Evolutionary conservation across 306 rosid genomes (phyloP).

Genomic region (Pterocarpus santalinus): DNA sequence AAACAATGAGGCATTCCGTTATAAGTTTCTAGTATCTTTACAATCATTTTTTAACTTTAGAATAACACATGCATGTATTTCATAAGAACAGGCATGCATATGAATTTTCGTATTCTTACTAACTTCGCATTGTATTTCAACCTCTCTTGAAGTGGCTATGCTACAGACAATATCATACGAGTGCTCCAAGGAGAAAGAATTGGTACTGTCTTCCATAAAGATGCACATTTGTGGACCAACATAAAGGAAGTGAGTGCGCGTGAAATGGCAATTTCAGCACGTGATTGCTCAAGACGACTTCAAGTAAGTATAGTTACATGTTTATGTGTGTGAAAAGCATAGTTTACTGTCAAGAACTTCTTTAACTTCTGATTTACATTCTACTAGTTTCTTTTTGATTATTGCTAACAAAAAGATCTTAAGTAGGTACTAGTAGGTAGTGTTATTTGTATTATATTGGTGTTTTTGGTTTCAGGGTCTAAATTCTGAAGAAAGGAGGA

Average conservation of each 20-base stretch:
- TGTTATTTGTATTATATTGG: neutral
- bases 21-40: neutral
- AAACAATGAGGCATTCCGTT: neutral
- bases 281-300: slow-evolving; percentile 73
- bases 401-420: neutral
- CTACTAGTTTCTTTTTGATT: neutral
- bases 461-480: slow-evolving; percentile 57
- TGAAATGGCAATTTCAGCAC: slow-evolving; percentile 85
- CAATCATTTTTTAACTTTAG: neutral
- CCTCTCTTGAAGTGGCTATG: slow-evolving; percentile 68
- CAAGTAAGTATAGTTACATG: slow-evolving; percentile 52
- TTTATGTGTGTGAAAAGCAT: slow-evolving; percentile 7
- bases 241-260: slow-evolving; percentile 74
- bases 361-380: neutral
- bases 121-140: slow-evolving; percentile 30
- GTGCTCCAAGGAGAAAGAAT: slow-evolving; percentile 83
- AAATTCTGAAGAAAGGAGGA: slow-evolving; percentile 66
- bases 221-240: slow-evolving; percentile 79
- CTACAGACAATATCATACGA: slow-evolving; percentile 73
- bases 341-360: slow-evolving; percentile 28
- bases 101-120: slow-evolving; percentile 28
- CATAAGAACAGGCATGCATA: neutral
- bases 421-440: neutral
- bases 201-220: slow-evolving; percentile 89
- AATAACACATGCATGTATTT: too few species aligned